Evolutionary conservation across 208 protist genomes (phyloP).

Genomic region (Leishmania major): DNA sequence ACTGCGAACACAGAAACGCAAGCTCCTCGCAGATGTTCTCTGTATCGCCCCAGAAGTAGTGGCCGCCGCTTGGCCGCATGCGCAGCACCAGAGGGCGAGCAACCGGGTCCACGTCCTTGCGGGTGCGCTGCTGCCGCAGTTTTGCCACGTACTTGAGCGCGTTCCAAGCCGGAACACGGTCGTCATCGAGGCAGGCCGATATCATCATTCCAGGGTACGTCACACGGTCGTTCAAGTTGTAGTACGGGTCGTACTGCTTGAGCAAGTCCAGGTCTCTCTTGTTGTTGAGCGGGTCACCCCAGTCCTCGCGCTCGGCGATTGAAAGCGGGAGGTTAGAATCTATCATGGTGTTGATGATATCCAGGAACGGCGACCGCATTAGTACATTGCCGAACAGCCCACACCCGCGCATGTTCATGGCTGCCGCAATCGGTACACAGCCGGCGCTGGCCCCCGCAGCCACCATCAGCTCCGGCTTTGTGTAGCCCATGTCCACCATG

Average conservation of each 20-base stretch:
- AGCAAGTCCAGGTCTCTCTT: constrained; percentile 65
- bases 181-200: constrained; percentile 88
- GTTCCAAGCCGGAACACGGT: constrained; percentile 90
- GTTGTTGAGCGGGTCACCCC: constrained; percentile 92
- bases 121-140: constrained; percentile 78
- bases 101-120: constrained; percentile 76
- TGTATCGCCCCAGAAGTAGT: constrained; percentile 85
- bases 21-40: constrained; percentile 90
- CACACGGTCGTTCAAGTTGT: constrained; percentile 92
- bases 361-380: constrained; percentile 93
- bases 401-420: constrained; percentile 90
- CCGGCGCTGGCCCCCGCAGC: constrained; percentile 92
- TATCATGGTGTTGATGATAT: constrained; percentile 94
- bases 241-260: constrained; percentile 87
- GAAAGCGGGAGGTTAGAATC: constrained; percentile 92
- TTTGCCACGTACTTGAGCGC: constrained; percentile 90
- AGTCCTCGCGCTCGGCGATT: constrained; percentile 92
- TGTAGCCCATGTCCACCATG: constrained; percentile 91
- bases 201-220: constrained; percentile 92
- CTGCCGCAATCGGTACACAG: constrained; percentile 93
- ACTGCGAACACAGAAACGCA: constrained; percentile 81
- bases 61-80: constrained; percentile 67
- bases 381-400: constrained; percentile 87
- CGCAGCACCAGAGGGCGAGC: constrained; percentile 74
- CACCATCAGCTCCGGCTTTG: constrained; percentile 85